Percentiles rank a stretch among this genome's conserved stretches.
These are phyloP conservation scores for Bipolaris cookei DNA, from an alignment of 2,329 filamentous ascomycete species.

Conservation along the genomic window DNA sequence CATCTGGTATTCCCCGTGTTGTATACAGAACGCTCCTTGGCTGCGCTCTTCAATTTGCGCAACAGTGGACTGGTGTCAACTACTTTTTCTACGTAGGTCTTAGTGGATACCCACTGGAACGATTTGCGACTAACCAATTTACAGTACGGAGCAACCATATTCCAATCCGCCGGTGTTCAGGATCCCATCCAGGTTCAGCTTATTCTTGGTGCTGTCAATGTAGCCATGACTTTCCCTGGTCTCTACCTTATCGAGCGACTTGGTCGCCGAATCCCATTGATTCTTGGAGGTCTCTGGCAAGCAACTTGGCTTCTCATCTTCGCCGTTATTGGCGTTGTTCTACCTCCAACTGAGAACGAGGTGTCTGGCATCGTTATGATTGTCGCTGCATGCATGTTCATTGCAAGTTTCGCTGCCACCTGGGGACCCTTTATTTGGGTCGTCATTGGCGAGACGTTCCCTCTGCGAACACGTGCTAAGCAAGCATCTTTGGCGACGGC, in stretches of 20 bases:
- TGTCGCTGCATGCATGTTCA: constrained; percentile 75
- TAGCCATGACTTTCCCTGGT: constrained; percentile 69
- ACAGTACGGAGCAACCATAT: constrained; percentile 69
- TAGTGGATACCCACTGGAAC: constrained; percentile 12
- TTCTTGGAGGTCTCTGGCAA: constrained; percentile 72
- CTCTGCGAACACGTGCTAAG: constrained; percentile 44
- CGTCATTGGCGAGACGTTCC: constrained; percentile 48
- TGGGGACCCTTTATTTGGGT: constrained; percentile 66
- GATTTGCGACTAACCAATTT: constrained; percentile 45
- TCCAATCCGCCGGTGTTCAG: constrained; percentile 68
- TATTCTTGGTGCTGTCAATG: constrained; percentile 65
- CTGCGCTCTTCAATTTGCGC: constrained; percentile 39
- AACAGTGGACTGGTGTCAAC: constrained; percentile 55
- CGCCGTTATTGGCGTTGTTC: constrained; percentile 51
- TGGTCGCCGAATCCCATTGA: constrained; percentile 71
- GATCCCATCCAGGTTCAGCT: constrained; percentile 62
- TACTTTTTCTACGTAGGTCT: constrained; percentile 55
- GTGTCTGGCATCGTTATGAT: constrained; percentile 71
- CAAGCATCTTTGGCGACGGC: constrained; percentile 44
- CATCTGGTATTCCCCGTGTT: constrained; percentile 51
- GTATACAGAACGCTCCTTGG: constrained; percentile 43
- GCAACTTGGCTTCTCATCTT: constrained; percentile 70
- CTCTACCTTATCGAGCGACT: constrained; percentile 72
- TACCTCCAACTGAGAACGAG: constrained; percentile 40
- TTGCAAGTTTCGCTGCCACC: constrained; percentile 71